A percentile compares a stretch with the other conserved stretches of the same genome.
phyloP scores from a whole-genome alignment of 768 basidiomycete genomes.

The Russula emetica region DNA sequence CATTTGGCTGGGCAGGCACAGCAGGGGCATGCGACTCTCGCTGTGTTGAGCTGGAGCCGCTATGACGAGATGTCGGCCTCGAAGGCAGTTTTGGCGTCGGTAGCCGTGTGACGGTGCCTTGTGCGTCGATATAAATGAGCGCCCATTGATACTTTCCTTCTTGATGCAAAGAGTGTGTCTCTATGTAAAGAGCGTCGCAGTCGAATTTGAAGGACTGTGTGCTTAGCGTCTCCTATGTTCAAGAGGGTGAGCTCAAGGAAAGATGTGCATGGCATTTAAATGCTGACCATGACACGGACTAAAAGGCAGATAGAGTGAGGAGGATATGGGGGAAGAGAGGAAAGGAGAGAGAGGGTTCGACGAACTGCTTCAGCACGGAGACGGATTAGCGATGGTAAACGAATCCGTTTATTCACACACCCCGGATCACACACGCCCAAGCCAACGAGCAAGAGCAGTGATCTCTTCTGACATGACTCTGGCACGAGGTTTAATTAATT shows the following conservation, averaged over 20 bases:
- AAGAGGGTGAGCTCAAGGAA: neutral
- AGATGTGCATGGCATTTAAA: too few relatives aligned
- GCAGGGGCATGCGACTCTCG: slow-evolving; percentile 17
- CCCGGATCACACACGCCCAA: slow-evolving; percentile 8
- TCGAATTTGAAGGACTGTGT: slow-evolving; percentile 26
- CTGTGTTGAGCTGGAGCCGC: neutral
- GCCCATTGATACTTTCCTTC: slow-evolving; percentile 27
- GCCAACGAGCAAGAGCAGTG: slow-evolving; percentile 3
- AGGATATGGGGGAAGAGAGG: neutral
- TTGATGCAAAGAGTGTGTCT: slow-evolving; percentile 27
- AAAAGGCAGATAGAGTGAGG: neutral
- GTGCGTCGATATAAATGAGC: slow-evolving; percentile 19
- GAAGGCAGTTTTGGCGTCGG: slow-evolving; percentile 20
- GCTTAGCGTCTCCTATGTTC: slow-evolving; percentile 12
- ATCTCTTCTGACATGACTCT: slow-evolving; percentile 8
- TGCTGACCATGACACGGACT: slow-evolving; percentile 20
- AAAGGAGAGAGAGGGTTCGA: neutral
- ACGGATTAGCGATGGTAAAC: slow-evolving; percentile 4
- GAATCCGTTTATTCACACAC: slow-evolving; percentile 14
- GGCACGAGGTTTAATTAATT: slow-evolving; percentile 11
- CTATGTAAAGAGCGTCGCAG: slow-evolving; percentile 27
- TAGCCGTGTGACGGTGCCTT: slow-evolving; percentile 18
- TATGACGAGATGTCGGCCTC: slow-evolving; percentile 21
- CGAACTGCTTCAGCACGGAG: slow-evolving; percentile 6
- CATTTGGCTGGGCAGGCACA: slow-evolving; percentile 7